Evolutionary conservation across 805 yeast genomes (phyloP).

Genomic region (Metschnikowia lochheadii): DNA sequence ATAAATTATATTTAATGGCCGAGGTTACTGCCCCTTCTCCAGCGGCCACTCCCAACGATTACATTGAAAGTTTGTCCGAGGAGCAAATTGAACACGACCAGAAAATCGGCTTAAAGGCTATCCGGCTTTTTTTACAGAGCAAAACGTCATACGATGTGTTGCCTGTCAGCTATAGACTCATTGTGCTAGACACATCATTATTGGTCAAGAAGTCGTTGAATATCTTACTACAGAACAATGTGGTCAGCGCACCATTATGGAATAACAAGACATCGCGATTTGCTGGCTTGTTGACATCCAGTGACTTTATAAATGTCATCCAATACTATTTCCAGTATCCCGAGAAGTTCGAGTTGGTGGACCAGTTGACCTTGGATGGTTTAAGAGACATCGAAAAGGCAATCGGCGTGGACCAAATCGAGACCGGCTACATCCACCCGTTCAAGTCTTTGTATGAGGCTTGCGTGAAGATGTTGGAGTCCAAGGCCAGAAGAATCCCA

Average conservation of each 20-base stretch:
- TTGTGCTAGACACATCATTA: slow-evolving; percentile 88
- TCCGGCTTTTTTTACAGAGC: slow-evolving; percentile 76
- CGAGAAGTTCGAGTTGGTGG: slow-evolving; percentile 83
- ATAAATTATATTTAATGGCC: slow-evolving; percentile 13
- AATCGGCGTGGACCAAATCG: slow-evolving; percentile 81
- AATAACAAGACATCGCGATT: slow-evolving; percentile 81
- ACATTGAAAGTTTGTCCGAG: slow-evolving; percentile 35
- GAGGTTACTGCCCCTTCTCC: slow-evolving; percentile 20
- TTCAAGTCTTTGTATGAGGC: slow-evolving; percentile 87
- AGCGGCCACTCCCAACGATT: slow-evolving; percentile 39
- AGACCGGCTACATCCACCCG: slow-evolving; percentile 86
- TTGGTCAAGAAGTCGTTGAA: slow-evolving; percentile 87
- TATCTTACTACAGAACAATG: slow-evolving; percentile 84
- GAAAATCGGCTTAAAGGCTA: slow-evolving; percentile 71
- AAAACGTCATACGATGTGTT: slow-evolving; percentile 95
- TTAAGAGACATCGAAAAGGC: slow-evolving; percentile 81
- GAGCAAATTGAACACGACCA: slow-evolving; percentile 58
- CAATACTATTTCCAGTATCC: slow-evolving; percentile 90
- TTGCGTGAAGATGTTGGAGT: slow-evolving; percentile 83
- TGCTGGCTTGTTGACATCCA: slow-evolving; percentile 89
- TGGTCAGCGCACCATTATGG: slow-evolving; percentile 97
- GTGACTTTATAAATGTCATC: slow-evolving; percentile 91
- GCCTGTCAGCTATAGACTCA: slow-evolving; percentile 89
- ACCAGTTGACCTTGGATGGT: slow-evolving; percentile 79
- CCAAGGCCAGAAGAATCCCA: slow-evolving; percentile 90